These are phyloP conservation scores for Ampelocalamus luodianensis DNA, from an alignment of 176 grass and related monocot species.

Conservation along the genomic window DNA sequence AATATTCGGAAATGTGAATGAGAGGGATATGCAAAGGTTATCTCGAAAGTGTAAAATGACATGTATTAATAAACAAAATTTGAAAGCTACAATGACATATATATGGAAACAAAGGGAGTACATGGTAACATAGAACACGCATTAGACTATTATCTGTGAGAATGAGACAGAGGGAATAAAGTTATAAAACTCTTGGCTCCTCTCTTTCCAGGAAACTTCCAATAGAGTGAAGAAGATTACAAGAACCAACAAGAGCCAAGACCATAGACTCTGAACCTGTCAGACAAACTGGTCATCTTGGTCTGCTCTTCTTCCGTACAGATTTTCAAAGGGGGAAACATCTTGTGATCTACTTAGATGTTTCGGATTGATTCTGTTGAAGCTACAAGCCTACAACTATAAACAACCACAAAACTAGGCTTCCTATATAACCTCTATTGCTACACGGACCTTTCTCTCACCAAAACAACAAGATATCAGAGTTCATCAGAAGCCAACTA, in stretches of 20 bases:
- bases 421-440: slow-evolving; percentile 41
- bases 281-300: slow-evolving; percentile 23
- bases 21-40: too few relatives aligned
- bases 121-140: neutral
- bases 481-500: neutral
- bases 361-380: slow-evolving; percentile 40
- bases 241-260: slow-evolving; percentile 25
- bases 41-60: too few relatives aligned
- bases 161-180: neutral
- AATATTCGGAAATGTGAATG: neutral
- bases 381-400: neutral
- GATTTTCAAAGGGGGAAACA: slow-evolving; percentile 44
- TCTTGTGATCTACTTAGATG: slow-evolving; percentile 40
- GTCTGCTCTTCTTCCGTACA: slow-evolving; percentile 14
- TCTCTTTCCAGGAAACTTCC: slow-evolving; percentile 51
- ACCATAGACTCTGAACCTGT: slow-evolving; percentile 34
- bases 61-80: too few relatives aligned
- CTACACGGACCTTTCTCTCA: neutral
- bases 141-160: neutral
- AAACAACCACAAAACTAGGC: neutral
- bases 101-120: neutral
- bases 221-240: slow-evolving; percentile 16
- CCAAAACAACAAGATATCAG: neutral
- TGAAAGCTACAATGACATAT: too few relatives aligned
- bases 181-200: neutral